phyloP scores from a whole-genome alignment of 2,329 filamentous ascomycete genomes.

The Chrysoporthe deuterocubensis region DNA sequence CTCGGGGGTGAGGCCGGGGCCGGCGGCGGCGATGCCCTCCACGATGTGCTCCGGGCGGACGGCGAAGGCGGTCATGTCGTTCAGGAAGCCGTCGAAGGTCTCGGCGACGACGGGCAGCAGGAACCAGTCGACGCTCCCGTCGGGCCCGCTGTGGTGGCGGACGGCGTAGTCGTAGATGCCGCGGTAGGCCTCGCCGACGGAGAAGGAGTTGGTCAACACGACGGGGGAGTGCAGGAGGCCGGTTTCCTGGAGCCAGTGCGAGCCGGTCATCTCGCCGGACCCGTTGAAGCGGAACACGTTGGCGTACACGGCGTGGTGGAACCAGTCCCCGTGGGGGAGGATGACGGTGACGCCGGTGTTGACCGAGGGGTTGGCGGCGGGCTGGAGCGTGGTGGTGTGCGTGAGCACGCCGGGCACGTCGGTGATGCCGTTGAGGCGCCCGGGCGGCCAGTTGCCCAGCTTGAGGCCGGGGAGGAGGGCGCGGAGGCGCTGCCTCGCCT shows the following conservation, averaged over 20 bases:
- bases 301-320: slow-evolving; percentile 49
- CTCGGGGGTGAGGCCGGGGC: slow-evolving; percentile 57
- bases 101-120: slow-evolving; percentile 63
- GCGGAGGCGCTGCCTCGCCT: slow-evolving; percentile 42
- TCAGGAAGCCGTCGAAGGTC: slow-evolving; percentile 67
- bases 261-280: slow-evolving; percentile 64
- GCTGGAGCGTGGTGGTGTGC: slow-evolving; percentile 48
- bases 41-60: slow-evolving; percentile 59
- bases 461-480: slow-evolving; percentile 49
- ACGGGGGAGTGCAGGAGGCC: slow-evolving; percentile 63
- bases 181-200: slow-evolving; percentile 61
- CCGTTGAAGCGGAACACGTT: slow-evolving; percentile 67
- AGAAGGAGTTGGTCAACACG: slow-evolving; percentile 61
- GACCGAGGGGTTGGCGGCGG: slow-evolving; percentile 32
- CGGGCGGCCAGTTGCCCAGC: slow-evolving; percentile 48
- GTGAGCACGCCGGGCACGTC: slow-evolving; percentile 54
- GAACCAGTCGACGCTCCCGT: slow-evolving; percentile 55
- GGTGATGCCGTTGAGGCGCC: slow-evolving; percentile 54
- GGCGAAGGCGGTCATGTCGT: slow-evolving; percentile 59
- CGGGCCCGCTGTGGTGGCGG: slow-evolving; percentile 46
- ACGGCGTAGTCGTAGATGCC: slow-evolving; percentile 62
- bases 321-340: slow-evolving; percentile 50
- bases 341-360: slow-evolving; percentile 57
- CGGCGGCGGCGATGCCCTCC: slow-evolving; percentile 55
- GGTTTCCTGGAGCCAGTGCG: slow-evolving; percentile 65